These are phyloP conservation scores for Colletotrichum siamense DNA, from an alignment of 2,329 filamentous ascomycete genomes.

Conservation along the genomic window DNA sequence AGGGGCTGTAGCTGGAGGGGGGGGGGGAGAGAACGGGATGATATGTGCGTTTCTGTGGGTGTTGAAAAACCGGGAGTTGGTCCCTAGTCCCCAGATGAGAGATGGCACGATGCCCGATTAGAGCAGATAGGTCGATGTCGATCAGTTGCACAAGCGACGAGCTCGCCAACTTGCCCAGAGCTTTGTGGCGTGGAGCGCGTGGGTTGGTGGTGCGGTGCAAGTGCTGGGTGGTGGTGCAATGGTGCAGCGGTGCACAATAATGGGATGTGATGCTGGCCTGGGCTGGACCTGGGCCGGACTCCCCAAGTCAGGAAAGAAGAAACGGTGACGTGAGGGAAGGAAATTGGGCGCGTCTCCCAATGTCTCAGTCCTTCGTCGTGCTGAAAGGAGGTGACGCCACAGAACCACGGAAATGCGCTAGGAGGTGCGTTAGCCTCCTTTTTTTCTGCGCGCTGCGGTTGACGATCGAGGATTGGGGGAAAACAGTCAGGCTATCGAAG, in stretches of 20 bases:
- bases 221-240: not conserved
- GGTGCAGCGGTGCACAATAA: not conserved
- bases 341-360: constrained; percentile 18
- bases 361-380: constrained; percentile 12
- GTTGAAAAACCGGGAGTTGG: constrained; percentile 15
- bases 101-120: constrained; percentile 1
- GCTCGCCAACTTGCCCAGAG: not conserved
- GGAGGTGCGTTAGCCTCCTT: constrained; percentile 7
- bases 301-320: not conserved
- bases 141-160: constrained; percentile 5
- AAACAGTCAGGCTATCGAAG: not conserved
- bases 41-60: constrained; percentile 3
- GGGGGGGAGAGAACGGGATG: not conserved
- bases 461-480: not conserved
- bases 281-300: not conserved
- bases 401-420: constrained; percentile 8
- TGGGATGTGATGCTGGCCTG: not conserved
- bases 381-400: constrained; percentile 21
- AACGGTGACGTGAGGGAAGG: constrained; percentile 16
- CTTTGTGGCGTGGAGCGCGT: not conserved
- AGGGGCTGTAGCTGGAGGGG: not conserved
- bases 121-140: not conserved
- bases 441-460: not conserved
- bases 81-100: constrained; percentile 3
- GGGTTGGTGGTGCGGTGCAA: constrained; percentile 6